Conservation (phyloP, 371 early-diverging fungal genomes). For the Cladochytrium tenue region DNA sequence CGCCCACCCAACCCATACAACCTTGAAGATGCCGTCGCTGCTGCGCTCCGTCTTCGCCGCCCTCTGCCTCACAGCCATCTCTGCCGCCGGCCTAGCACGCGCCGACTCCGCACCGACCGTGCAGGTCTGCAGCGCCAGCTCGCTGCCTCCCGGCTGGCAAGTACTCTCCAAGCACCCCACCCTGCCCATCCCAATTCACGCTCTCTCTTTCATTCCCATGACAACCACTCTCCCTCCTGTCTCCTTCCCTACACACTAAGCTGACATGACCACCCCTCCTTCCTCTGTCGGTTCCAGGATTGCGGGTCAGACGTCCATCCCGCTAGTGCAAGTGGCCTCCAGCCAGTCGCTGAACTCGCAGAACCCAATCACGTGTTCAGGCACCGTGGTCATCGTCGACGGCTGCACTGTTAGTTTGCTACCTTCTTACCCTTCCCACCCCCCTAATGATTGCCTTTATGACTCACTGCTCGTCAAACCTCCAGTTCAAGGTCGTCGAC, state of each 20-base stretch:
- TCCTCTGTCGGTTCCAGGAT: neutral
- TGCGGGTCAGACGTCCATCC: conserved; percentile 7
- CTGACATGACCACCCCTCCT: neutral
- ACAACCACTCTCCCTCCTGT: neutral
- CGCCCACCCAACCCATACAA: too few relatives aligned
- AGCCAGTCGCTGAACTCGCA: conserved; percentile 14
- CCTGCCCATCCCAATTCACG: neutral
- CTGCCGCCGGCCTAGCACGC: too few relatives aligned
- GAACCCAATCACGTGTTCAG: conserved; percentile 15
- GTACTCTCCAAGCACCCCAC: too few relatives aligned
- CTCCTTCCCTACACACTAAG: neutral
- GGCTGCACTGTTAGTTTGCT: conserved; percentile 21
- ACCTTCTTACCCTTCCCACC: neutral
- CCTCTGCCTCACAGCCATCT: too few relatives aligned
- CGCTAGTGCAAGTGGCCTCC: conserved; percentile 17
- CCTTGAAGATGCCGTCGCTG: too few relatives aligned
- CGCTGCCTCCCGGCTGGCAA: neutral
- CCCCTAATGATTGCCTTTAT: neutral
- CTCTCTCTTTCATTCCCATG: neutral
- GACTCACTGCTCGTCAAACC: neutral
- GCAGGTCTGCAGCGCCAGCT: neutral
- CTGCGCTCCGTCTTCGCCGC: too few relatives aligned
- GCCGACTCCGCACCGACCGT: too few relatives aligned
- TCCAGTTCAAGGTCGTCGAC: conserved; percentile 25
- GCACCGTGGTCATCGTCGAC: conserved; percentile 23